A percentile compares a stretch with the other conserved stretches of the same genome.
phyloP scores from a whole-genome alignment of 208 protist species.

The Endotrypanum monterogeii region DNA sequence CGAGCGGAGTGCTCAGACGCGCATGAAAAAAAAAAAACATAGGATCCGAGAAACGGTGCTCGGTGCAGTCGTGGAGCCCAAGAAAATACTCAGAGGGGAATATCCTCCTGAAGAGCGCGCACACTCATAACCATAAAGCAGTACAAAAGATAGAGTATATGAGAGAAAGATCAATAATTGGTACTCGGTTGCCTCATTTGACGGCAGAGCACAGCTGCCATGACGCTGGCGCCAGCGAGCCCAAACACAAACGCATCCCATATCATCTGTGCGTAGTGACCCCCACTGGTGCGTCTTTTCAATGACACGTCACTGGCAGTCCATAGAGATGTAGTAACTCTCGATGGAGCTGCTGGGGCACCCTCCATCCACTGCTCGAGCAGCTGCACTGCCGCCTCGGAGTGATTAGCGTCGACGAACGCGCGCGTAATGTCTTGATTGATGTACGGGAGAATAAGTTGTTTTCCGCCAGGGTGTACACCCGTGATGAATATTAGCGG shows the following conservation, averaged over 20 bases:
- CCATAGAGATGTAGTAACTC: not conserved
- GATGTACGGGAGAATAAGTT: constrained; percentile 28
- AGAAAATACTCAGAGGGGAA: too few species aligned
- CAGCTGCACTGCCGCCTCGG: constrained; percentile 23
- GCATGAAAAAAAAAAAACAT: too few species aligned
- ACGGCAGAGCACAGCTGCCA: constrained; percentile 22
- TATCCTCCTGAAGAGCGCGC: not conserved
- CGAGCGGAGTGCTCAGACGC: too few species aligned
- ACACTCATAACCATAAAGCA: not conserved
- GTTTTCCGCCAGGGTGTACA: constrained; percentile 34
- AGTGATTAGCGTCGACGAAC: constrained; percentile 36
- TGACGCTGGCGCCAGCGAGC: constrained; percentile 14
- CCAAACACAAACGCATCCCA: constrained; percentile 25
- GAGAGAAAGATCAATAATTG: too few species aligned
- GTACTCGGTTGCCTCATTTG: not conserved
- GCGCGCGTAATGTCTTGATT: constrained; percentile 40
- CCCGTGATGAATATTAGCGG: constrained; percentile 29
- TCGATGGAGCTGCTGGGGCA: not conserved
- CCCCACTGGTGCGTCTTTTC: not conserved
- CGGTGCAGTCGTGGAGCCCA: too few species aligned
- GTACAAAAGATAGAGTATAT: not conserved
- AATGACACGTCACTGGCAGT: not conserved
- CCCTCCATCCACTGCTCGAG: constrained; percentile 42
- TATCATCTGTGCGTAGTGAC: not conserved
- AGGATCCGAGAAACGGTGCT: too few species aligned